A percentile compares a stretch with the other conserved stretches of the same genome.
These are phyloP conservation scores for Prorocentrum cordatum DNA, from an alignment of 169 alveolate species.

Conservation along the genomic window DNA sequence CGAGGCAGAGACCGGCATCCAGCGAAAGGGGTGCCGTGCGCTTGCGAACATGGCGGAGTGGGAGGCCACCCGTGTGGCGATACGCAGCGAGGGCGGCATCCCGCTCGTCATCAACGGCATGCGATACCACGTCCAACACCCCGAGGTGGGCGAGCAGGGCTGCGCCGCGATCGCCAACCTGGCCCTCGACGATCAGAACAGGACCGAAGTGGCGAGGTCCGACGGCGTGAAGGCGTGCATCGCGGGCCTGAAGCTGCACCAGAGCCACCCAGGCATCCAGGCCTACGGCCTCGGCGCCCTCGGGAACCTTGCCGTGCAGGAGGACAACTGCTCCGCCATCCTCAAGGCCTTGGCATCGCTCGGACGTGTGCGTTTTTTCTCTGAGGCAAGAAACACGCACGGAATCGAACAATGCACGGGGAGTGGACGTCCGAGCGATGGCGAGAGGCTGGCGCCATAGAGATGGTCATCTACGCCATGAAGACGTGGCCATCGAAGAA, in stretches of 20 bases:
- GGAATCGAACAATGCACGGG: not conserved
- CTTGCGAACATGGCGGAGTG: constrained; percentile 41
- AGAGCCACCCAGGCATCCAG: constrained; percentile 32
- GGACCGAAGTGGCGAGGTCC: not conserved
- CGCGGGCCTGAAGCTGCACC: constrained; percentile 32
- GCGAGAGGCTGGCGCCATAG: constrained; percentile 6
- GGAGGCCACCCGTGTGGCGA: constrained; percentile 30
- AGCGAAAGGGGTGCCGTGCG: constrained; percentile 41
- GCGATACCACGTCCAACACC: constrained; percentile 40
- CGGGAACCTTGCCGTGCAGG: constrained; percentile 32
- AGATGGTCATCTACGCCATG: constrained; percentile 46
- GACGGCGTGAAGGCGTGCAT: not conserved
- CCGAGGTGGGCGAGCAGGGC: constrained; percentile 58
- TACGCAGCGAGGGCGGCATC: constrained; percentile 36
- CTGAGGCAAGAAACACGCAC: no score
- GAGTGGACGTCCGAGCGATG: not conserved
- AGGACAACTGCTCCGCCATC: not conserved
- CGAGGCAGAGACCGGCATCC: constrained; percentile 57
- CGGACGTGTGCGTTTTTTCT: no score
- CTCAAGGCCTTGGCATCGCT: no score
- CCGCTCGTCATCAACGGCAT: constrained; percentile 26
- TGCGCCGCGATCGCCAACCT: constrained; percentile 60
- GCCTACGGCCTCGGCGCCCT: constrained; percentile 49
- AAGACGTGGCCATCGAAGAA: not conserved
- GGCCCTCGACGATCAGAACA: constrained; percentile 5